These are phyloP conservation scores for Candida patagonica DNA, from an alignment of 805 yeast species.

Conservation along the genomic window DNA sequence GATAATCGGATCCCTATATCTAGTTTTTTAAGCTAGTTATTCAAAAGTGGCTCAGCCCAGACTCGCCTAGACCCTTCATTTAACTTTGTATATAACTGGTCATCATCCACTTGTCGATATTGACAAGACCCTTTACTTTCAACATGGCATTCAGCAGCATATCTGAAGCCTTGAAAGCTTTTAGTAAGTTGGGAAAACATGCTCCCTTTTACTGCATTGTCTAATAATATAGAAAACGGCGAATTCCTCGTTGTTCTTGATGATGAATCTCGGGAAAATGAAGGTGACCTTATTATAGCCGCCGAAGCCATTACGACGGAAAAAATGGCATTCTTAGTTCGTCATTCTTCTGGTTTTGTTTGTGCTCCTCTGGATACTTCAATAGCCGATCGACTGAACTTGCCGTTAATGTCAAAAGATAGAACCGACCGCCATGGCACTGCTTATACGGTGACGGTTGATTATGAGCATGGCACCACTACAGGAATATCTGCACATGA, in stretches of 20 bases:
- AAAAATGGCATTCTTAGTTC: conserved; percentile 90
- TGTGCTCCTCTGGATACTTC: conserved; percentile 79
- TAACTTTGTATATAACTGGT: too few species aligned
- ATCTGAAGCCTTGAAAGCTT: conserved; percentile 65
- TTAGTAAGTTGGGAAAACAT: conserved; percentile 31
- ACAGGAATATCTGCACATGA: conserved; percentile 96
- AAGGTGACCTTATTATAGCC: conserved; percentile 94
- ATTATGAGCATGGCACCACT: conserved; percentile 78
- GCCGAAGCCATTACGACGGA: conserved; percentile 71
- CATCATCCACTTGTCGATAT: too few species aligned
- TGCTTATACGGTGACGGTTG: conserved; percentile 92
- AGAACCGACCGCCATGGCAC: conserved; percentile 85
- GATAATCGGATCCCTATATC: too few species aligned
- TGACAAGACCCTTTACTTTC: too few species aligned
- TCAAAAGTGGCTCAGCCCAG: too few species aligned
- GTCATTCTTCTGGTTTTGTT: conserved; percentile 68
- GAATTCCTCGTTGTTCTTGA: conserved; percentile 94
- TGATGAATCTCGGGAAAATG: conserved; percentile 92
- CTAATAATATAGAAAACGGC: conserved; percentile 39
- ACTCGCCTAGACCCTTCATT: too few species aligned
- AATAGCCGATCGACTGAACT: conserved; percentile 68
- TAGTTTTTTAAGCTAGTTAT: too few species aligned
- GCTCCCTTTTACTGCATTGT: not conserved
- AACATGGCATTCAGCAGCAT: conserved; percentile 30
- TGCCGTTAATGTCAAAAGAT: conserved; percentile 66